Evolutionary conservation across 2,329 filamentous ascomycete species (phyloP), one percentile per base, ranked within the genome.

Genomic region (Paecilomyces sp.): DNA sequence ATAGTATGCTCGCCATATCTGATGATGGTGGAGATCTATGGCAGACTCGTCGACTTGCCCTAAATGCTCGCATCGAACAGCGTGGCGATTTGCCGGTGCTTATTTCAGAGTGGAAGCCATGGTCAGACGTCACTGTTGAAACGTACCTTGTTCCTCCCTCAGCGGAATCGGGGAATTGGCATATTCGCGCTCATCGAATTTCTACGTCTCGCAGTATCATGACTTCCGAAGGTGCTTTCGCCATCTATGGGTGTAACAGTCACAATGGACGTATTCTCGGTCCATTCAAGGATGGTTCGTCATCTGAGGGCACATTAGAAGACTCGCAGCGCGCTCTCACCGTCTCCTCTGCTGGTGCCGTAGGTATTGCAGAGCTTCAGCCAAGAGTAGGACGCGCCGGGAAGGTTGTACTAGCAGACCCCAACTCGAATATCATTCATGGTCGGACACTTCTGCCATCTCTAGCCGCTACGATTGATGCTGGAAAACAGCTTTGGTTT

Each of bases 21-120:
- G 88, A 91, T 65, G 89, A 92, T 70, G 87, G 83, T 22, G 89
- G 89, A 36, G 89, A 92, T 72, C 85, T 86, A 63, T 93, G 90
- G 90, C 90, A 91, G 73, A 85, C 89, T 59, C 81, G 89, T n/a
- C 78, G 88, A 34, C 77, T 86, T 25, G 88, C 84, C n/a, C 79
- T 86, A 54, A 84, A 88, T 65, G 83, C 87, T 0, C 79, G 78
- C 0, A 82, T 92, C 58, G 83, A 88, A 66, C 75, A 80, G 13
- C 79, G 82, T 15, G 81, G 81, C 18, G 79, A 74, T 22, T 66
- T 67, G 18, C 84, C 87, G 0, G 83, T 90, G 1, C 77, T 92
- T 11, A 83, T 88, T 6, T 90, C 87, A 0, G 77, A 80, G 30
- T 92, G 89, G 89, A 83, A 82, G 62, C 88, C 89, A 0, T 91